phyloP scores from a whole-genome alignment of 2,329 filamentous ascomycete genomes.

The Didymellaceae sp. region DNA sequence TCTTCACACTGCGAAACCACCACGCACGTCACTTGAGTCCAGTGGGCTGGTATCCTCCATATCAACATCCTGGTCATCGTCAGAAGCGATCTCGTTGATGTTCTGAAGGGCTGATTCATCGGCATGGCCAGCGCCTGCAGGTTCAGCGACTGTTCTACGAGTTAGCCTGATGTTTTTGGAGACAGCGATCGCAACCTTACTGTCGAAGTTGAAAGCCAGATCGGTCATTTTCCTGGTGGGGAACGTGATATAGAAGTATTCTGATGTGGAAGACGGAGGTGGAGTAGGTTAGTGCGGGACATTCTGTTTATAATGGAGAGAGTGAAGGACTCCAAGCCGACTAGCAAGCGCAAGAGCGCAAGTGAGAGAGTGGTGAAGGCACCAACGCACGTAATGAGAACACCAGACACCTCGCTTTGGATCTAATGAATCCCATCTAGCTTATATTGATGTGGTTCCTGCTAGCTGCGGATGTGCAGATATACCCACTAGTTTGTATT shows the following conservation, averaged over 20 bases:
- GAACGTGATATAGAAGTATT: background rate
- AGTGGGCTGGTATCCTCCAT: constrained; percentile 4
- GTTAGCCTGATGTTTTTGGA: too few relatives aligned
- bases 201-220: constrained; percentile 20
- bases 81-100: constrained; percentile 12
- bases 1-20: background rate
- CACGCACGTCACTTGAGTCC: constrained; percentile 14
- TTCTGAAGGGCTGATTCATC: constrained; percentile 13
- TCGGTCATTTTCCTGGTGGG: constrained; percentile 21
- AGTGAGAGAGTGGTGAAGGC: constrained; percentile 2
- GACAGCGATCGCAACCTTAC: constrained; percentile 11
- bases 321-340: background rate
- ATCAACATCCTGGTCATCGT: constrained; percentile 16
- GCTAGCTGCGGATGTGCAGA: too few relatives aligned
- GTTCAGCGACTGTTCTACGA: too few relatives aligned
- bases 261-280: background rate
- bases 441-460: too few relatives aligned
- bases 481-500: too few relatives aligned
- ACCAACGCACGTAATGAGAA: background rate
- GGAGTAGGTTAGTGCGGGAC: background rate
- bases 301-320: background rate
- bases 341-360: background rate
- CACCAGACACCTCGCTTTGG: too few relatives aligned
- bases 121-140: too few relatives aligned
- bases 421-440: too few relatives aligned